A percentile compares a stretch with the other conserved stretches of the same genome.
Evolutionary conservation across 2,329 filamentous ascomycete species (phyloP).

Genomic region (Cercospora zeina): DNA sequence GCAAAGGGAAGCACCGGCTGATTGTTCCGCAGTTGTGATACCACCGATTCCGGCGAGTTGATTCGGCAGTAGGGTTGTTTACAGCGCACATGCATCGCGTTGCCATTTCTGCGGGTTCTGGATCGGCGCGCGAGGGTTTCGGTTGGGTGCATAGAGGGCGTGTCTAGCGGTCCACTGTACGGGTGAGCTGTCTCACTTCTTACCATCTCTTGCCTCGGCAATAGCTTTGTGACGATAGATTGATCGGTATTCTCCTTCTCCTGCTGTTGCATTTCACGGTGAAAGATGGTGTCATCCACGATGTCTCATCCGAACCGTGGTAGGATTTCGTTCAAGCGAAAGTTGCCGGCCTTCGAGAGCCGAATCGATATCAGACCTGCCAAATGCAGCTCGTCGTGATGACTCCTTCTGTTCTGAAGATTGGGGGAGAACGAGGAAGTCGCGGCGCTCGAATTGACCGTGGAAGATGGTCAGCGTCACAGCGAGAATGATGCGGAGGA

Average conservation of each 20-base stretch:
- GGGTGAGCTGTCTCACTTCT: not conserved
- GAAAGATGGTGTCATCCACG: not conserved
- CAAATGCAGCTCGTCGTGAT: not conserved
- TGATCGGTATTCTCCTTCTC: not conserved
- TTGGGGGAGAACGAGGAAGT: not conserved
- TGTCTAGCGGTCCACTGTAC: not conserved
- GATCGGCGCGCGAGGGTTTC: not conserved
- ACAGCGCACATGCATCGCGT: not conserved
- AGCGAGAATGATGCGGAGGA: not conserved
- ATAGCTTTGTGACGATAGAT: constrained; percentile 1
- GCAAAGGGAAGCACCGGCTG: not conserved
- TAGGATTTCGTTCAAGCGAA: not conserved
- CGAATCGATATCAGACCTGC: not conserved
- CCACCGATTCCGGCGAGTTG: not conserved
- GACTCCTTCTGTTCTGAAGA: not conserved
- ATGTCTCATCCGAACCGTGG: constrained; percentile 9
- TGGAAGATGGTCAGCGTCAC: not conserved
- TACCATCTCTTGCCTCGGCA: not conserved
- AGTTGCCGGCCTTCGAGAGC: not conserved
- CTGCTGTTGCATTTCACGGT: not conserved
- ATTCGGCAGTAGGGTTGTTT: not conserved
- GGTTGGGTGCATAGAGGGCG: not conserved
- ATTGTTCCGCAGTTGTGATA: constrained; percentile 4
- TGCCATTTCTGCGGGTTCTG: not conserved
- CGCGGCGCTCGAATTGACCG: not conserved